Evolutionary conservation across 306 rosid genomes (phyloP), one percentile per base, ranked within the genome.

Genomic region (Prunus fruticosa): DNA sequence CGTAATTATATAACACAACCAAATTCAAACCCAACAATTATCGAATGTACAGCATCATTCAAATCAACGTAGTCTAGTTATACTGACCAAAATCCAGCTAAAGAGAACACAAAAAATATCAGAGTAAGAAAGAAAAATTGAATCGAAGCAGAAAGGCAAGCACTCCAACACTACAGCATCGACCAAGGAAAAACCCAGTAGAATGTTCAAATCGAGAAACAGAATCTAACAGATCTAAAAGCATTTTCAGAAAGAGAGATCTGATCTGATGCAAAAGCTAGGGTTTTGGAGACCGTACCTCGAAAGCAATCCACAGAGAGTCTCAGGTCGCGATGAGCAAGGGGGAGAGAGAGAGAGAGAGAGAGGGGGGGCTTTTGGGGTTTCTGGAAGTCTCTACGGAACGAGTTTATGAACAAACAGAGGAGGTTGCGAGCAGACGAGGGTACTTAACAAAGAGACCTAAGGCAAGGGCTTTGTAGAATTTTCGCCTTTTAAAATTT

Each of bases 221-320:
- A n/a, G 27, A 49, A 74, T 43, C 8, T 16, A 54, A 11, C 92
- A 90, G 96, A 90, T 90, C 97, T 88, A 82, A 30, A 54, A 56
- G 6, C 32, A 20, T 11, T 1, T 23, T 45, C 3, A 64, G 18
- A 61, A 27, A 16, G 41, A 79, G 56, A 76, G 73, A 61, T 15
- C 75, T 20, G 73, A 82, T 80, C 78, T n/a, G 80, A 71, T 7
- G 67, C 45, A n/a, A 38, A 28, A 45, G 19, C 69, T 67, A 66
- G 84, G 63, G 66, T 34, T 67, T 2, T 51, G 41, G 32, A 51
- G 46, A 67, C 22, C 76, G 70, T 61, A 87, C 91, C 88, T 84
- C 56, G 56, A 53, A 18, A 63, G 78, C 76, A 86, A 82, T 85
- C 88, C 69, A 50, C 67, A 38, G 72, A 47, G 67, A 19, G 19